phyloP scores from a whole-genome alignment of 1,284 basidiomycete species.

The Austroboletus olivaceoglutinosus region DNA sequence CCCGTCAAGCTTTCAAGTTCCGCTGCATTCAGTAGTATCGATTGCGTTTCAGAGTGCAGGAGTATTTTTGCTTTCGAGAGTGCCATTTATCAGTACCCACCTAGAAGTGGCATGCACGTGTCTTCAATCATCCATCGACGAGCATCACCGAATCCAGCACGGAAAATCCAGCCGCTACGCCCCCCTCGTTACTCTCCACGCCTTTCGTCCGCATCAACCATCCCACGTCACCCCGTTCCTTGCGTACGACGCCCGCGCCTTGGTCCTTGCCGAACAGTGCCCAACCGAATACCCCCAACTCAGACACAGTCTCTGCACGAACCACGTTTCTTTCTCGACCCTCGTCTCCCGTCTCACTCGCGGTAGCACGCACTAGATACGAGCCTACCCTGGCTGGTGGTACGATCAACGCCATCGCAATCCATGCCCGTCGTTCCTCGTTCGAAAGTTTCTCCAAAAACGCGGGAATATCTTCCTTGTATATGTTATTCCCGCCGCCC shows the following conservation, averaged over 20 bases:
- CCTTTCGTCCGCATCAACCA: constrained; percentile 93
- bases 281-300: constrained; percentile 92
- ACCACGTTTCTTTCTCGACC: constrained; percentile 32
- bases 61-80: too few species aligned
- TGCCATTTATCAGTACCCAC: too few species aligned
- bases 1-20: too few species aligned
- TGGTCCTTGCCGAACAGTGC: constrained; percentile 63
- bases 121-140: constrained; percentile 40
- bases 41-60: too few species aligned
- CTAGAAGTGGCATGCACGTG: not conserved
- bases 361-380: constrained; percentile 67
- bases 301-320: constrained; percentile 77
- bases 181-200: constrained; percentile 80
- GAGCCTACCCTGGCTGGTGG: constrained; percentile 69
- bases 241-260: constrained; percentile 17
- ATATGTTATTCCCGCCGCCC: constrained; percentile 97
- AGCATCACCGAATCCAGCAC: constrained; percentile 83
- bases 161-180: constrained; percentile 55
- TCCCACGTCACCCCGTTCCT: constrained; percentile 60
- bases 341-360: constrained; percentile 13
- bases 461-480: constrained; percentile 76
- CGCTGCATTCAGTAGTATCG: too few species aligned
- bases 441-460: constrained; percentile 65
- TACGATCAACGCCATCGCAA: constrained; percentile 89
- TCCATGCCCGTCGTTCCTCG: constrained; percentile 76